Base-by-base conservation (phyloP, 2,329 filamentous ascomycete genomes). In the Ploettnerulaceae sp. region DNA sequence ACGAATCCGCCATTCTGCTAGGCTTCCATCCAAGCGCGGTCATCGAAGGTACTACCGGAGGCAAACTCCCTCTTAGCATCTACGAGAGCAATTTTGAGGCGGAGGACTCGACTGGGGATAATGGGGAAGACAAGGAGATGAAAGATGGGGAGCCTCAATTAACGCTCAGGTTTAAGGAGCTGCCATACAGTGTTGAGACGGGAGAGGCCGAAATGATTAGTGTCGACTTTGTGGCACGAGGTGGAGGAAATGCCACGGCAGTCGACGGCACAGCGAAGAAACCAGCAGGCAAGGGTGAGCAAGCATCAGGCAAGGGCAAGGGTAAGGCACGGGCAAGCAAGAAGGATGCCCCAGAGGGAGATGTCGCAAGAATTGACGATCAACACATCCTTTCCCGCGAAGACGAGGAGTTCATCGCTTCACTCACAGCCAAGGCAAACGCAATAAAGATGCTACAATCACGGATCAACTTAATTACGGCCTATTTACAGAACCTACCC, bases 201-300 rank as follows among this genome's bases (percentile, higher is more conserved):
- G 89, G 88, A 7, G 90, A 97, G 66, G 90, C 90, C 1, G 93
- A 98, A 67, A 96, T 96, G 89, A 97, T 98, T 56, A 86, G 87
- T 57, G 87, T 98, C 61, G 89, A 96, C 66, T 95, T 90, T 56
- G 85, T 98, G 15, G 90, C 91, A 0, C 82, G 84, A 42, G 88
- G 86, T 29, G 86, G 86, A 36, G 87, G 86, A 37, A 91, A 87
- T 60, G 90, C 89, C 18, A 82, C 85, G 8, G 80, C 80, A 24
- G 70, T 79, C 18, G 64, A 68, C 14, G 48, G 59, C 1, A 50
- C 58, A 25, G 44, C 53, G 39, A 58, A 60, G 51, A 58, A 61
- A 35, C 39, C 54, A 42, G 50, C 55, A 29, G 48, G 48, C 20
- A 69, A 68, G 42, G 64, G 59, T 37, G 32, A 44, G 20, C 68